Base-by-base conservation (phyloP, 1,139 yeast genomes). In the Yamadazyma blattariae region DNA sequence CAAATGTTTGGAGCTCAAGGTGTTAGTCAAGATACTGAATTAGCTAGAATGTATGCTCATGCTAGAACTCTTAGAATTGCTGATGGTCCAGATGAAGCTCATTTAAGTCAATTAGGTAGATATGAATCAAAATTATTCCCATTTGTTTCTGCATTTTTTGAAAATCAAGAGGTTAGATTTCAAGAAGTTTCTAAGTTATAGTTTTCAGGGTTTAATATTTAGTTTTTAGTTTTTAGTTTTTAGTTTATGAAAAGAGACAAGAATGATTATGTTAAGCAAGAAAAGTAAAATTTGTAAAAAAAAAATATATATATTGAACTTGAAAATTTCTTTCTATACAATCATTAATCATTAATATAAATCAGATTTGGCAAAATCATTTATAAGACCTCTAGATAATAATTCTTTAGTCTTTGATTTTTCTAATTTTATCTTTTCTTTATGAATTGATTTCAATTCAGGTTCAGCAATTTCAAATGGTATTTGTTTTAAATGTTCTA, bases 71-170 rank as follows among this genome's bases (percentile, higher is more conserved):
- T 81, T 40, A 64, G 87, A 42, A 77, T 80, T 40, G 87, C 88
- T 13, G 89, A 82, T 53, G 87, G 88, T 7, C 88, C 89, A 2
- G 88, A 81, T 59, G 88, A 81, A 57, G 83, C 83, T 7, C 87
- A 82, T 54, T 61, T 78, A 55, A 64, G 65, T 45, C 87, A 80
- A 57, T 64, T 81, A 47, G 86, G 77, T 9, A 62, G 77, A 38
- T 55, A 60, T 29, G 74, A 71, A 40, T 58, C 66, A 22, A 67
- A 67, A 47, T 48, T 48, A 34, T 67, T 64, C 35, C 42, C 47
- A 6, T 40, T 45, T 13, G 64, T 62, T 15, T 71, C 66, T 40
- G 52, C 50, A 27, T 70, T 53, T 44, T 70, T 70, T 42, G 58
- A 46, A 11, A 44, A 41, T 14, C 44, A 46, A 35, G 63, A 56